Percentiles rank a stretch among this genome's conserved stretches.
These are phyloP conservation scores for Pythium dissimile DNA, from an alignment of 352 stramenopile genomes.

Conservation along the genomic window DNA sequence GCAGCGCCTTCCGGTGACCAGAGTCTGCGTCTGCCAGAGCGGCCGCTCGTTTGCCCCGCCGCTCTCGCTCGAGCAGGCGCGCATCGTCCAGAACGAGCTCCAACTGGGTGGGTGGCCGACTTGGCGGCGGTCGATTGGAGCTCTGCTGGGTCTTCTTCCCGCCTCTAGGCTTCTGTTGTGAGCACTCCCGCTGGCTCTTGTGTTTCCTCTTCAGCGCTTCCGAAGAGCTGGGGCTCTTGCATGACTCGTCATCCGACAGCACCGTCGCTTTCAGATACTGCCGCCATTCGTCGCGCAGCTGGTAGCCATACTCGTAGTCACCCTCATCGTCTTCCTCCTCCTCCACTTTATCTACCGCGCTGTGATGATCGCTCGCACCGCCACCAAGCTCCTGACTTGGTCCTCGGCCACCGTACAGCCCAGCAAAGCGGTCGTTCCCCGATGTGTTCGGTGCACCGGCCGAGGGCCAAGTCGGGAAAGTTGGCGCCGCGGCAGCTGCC, in stretches of 20 bases:
- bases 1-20: not conserved
- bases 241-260: not conserved
- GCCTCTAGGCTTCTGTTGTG: not conserved
- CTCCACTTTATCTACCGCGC: not conserved
- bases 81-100: slow-evolving; percentile 37
- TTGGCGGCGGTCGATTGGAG: too few relatives aligned
- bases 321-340: slow-evolving; percentile 23
- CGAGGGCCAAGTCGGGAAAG: too few relatives aligned
- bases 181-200: not conserved
- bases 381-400: too few relatives aligned
- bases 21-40: not conserved
- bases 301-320: slow-evolving; percentile 71
- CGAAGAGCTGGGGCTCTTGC: too few relatives aligned
- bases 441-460: too few relatives aligned
- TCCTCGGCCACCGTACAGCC: too few relatives aligned
- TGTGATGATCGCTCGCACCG: too few relatives aligned
- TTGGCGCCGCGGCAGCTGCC: too few relatives aligned
- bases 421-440: too few relatives aligned
- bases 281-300: slow-evolving; percentile 73
- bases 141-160: slow-evolving; percentile 9
- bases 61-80: slow-evolving; percentile 32
- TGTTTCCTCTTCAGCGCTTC: not conserved
- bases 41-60: slow-evolving; percentile 16
- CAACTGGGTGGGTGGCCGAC: too few relatives aligned
- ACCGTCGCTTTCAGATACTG: slow-evolving; percentile 35